phyloP scores from a whole-genome alignment of 169 alveolate species.

The Eimeria zaria region DNA sequence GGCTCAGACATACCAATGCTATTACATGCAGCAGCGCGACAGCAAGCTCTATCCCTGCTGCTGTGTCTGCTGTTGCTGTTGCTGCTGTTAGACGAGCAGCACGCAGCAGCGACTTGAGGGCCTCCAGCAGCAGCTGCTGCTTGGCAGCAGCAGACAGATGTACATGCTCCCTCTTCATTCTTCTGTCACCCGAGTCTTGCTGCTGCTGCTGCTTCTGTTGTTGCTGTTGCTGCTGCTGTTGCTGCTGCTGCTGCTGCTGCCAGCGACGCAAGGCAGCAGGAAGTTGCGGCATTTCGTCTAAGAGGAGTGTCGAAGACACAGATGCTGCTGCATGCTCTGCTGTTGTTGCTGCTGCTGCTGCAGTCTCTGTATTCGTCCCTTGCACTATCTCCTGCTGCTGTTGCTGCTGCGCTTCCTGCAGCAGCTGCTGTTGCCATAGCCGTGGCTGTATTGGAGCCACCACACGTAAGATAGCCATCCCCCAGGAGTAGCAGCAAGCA shows the following conservation, averaged over 20 bases:
- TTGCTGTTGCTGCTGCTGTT: background rate
- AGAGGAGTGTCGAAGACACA: background rate
- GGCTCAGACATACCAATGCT: background rate
- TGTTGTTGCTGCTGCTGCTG: conserved; percentile 10
- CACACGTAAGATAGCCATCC: background rate
- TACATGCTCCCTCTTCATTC: background rate
- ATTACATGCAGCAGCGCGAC: background rate
- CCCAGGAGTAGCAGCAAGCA: conserved; percentile 9
- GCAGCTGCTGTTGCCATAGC: background rate
- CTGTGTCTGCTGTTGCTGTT: conserved; percentile 7
- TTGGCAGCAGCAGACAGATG: background rate
- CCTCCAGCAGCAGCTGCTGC: conserved; percentile 15
- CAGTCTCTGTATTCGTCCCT: background rate
- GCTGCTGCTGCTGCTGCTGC: background rate
- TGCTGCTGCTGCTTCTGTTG: too few species aligned
- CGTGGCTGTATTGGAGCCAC: conserved; percentile 1
- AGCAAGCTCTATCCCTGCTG: conserved; percentile 4
- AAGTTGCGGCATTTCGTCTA: background rate
- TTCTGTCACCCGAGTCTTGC: background rate
- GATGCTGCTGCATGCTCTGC: background rate
- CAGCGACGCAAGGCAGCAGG: conserved; percentile 14
- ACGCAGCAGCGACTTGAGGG: conserved; percentile 16
- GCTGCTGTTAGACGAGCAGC: conserved; percentile 14
- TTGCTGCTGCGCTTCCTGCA: background rate
- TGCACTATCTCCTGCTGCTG: conserved; percentile 4